Conservation (phyloP, 2,329 filamentous ascomycete species). For the Fusarium mangiferae region DNA sequence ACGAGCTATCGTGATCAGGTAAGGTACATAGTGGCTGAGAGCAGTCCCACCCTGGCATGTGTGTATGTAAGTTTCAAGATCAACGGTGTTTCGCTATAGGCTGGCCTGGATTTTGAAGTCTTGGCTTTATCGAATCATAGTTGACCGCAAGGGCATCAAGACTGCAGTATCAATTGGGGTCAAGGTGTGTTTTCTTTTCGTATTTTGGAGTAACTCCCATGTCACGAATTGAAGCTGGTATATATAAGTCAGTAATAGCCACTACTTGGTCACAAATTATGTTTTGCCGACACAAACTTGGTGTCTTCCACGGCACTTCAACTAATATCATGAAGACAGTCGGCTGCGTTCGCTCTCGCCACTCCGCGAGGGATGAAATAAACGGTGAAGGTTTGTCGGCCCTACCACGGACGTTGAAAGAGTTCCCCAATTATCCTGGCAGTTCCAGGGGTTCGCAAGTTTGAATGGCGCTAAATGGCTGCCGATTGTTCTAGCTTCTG, state of each 20-base stretch:
- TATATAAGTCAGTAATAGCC: neutral
- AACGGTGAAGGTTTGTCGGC: conserved; percentile 24
- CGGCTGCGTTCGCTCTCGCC: neutral
- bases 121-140: neutral
- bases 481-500: conserved; percentile 24
- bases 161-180: neutral
- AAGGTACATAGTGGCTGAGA: neutral
- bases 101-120: neutral
- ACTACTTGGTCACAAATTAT: neutral
- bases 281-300: neutral
- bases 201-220: conserved; percentile 18
- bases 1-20: neutral
- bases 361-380: conserved; percentile 3
- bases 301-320: neutral
- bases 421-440: conserved; percentile 20
- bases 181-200: neutral
- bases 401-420: conserved; percentile 27
- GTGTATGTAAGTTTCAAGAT: neutral
- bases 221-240: neutral
- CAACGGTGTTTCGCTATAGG: neutral
- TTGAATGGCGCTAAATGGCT: conserved; percentile 27
- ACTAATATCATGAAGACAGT: neutral
- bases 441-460: conserved; percentile 24
- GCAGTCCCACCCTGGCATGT: neutral
- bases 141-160: neutral